phyloP scores from a whole-genome alignment of 495 filamentous ascomycete genomes.

The Penicillium taxi region DNA sequence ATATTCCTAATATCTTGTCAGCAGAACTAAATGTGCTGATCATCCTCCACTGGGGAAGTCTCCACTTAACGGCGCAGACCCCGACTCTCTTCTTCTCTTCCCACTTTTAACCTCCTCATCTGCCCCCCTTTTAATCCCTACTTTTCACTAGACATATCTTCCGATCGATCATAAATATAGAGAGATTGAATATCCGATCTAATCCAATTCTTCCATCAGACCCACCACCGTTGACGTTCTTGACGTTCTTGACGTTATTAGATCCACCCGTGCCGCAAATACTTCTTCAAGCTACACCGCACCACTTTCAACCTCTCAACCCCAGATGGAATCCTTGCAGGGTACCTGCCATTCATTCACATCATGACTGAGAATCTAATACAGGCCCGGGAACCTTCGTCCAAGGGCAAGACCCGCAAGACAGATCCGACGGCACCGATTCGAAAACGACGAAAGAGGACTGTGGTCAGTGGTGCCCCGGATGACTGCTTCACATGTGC shows the following conservation, averaged over 20 bases:
- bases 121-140: conserved; percentile 1
- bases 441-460: conserved; percentile 79
- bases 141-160: too few species aligned
- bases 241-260: too few species aligned
- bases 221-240: conserved; percentile 1
- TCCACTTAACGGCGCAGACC: conserved; percentile 12
- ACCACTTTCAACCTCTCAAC: neutral
- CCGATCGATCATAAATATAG: too few species aligned
- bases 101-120: conserved; percentile 5
- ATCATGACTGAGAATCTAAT: conserved; percentile 15
- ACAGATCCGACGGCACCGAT: conserved; percentile 17
- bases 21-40: conserved; percentile 21
- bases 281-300: neutral
- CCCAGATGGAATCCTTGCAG: conserved; percentile 12
- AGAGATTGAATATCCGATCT: neutral
- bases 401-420: conserved; percentile 25
- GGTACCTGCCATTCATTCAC: conserved; percentile 5
- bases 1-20: too few species aligned
- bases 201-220: neutral
- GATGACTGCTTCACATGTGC: conserved; percentile 95
- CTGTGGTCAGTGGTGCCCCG: conserved; percentile 78
- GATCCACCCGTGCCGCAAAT: neutral
- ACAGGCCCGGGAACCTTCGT: conserved; percentile 14
- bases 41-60: conserved; percentile 20
- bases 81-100: conserved; percentile 2